A percentile compares a stretch with the other conserved stretches of the same genome.
Evolutionary conservation across 2,329 filamentous ascomycete species (phyloP).

Genomic region (Endoconidiophora laricicola): DNA sequence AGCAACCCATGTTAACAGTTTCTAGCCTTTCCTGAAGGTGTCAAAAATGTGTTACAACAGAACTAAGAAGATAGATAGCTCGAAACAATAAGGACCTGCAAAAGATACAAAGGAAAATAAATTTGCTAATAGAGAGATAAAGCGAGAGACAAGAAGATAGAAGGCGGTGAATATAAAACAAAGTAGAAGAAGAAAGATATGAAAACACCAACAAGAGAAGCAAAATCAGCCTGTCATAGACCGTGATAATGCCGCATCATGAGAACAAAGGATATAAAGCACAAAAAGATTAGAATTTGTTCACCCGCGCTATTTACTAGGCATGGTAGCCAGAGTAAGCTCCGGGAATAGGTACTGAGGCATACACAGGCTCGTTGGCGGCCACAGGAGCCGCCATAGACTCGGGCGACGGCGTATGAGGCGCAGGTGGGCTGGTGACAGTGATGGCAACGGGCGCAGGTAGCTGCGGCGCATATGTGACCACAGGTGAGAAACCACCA

Average conservation of each 20-base stretch:
- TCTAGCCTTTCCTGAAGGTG: conserved; percentile 3
- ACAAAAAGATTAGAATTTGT: neutral
- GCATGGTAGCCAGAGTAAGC: conserved; percentile 42
- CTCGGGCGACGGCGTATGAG: conserved; percentile 18
- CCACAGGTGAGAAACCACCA: conserved; percentile 41
- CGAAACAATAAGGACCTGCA: neutral
- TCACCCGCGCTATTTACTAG: neutral
- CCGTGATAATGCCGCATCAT: neutral
- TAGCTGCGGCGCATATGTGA: conserved; percentile 20
- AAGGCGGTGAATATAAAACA: neutral
- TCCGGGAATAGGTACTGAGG: conserved; percentile 72
- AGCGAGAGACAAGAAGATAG: neutral
- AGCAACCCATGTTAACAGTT: neutral
- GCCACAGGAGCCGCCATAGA: conserved; percentile 37
- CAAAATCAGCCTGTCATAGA: neutral
- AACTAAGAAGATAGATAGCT: neutral
- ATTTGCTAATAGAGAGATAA: neutral
- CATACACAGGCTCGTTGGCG: conserved; percentile 71
- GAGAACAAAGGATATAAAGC: neutral
- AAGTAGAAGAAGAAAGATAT: conserved; percentile 3
- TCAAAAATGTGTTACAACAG: neutral
- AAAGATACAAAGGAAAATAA: neutral
- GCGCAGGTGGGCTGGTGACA: conserved; percentile 17
- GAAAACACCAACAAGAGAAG: neutral
- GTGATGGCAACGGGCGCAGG: conserved; percentile 11